Evolutionary conservation across 2,329 filamentous ascomycete species (phyloP).

Genomic region (Chrysosporium queenslandicum): DNA sequence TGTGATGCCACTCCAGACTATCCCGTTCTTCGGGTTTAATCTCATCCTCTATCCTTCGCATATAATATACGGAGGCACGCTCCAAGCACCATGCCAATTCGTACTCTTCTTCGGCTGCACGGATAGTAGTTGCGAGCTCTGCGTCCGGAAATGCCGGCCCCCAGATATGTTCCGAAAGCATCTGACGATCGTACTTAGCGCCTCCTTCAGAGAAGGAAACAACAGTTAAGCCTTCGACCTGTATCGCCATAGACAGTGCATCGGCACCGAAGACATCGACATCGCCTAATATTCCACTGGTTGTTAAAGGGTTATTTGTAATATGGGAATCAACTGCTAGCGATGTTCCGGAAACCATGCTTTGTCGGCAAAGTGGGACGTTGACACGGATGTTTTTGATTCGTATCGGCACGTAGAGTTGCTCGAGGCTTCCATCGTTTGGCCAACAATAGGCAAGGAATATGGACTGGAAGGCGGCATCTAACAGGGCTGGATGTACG

Average conservation of each 20-base stretch:
- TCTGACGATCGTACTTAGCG: background rate
- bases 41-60: background rate
- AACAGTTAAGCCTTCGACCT: conserved; percentile 6
- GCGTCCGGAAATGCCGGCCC: background rate
- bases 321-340: background rate
- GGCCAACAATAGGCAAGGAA: conserved; percentile 21
- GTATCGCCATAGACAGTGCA: background rate
- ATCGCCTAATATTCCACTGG: background rate
- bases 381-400: conserved; percentile 15
- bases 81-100: conserved; percentile 5
- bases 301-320: background rate
- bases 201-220: background rate
- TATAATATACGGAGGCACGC: conserved; percentile 10
- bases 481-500: conserved; percentile 21
- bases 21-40: background rate
- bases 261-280: background rate
- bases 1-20: background rate
- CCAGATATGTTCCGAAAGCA: background rate
- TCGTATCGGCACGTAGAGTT: conserved; percentile 16
- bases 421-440: conserved; percentile 16
- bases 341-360: conserved; percentile 17
- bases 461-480: conserved; percentile 25
- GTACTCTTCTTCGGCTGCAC: background rate
- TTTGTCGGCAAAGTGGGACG: conserved; percentile 28
- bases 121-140: background rate